Evolutionary conservation across 495 filamentous ascomycete species (phyloP).

Genomic region (Penicillium soppii): DNA sequence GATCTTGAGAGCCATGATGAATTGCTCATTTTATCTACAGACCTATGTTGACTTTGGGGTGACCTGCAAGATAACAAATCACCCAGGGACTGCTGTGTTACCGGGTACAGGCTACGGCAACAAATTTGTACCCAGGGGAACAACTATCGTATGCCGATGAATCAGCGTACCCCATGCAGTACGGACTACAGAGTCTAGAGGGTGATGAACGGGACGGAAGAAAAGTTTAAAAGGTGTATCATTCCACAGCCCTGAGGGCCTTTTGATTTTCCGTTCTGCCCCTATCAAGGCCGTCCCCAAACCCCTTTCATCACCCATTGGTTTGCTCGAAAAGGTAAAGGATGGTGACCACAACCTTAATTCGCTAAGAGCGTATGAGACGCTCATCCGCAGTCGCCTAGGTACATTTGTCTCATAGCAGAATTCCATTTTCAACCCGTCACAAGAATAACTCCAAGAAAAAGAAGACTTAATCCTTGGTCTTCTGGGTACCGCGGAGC

Average conservation of each 20-base stretch:
- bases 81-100: too few species aligned
- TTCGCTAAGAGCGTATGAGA: constrained; percentile 47
- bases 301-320: constrained; percentile 32
- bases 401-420: constrained; percentile 54
- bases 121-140: too few species aligned
- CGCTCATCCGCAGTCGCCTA: constrained; percentile 49
- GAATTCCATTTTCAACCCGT: constrained; percentile 52
- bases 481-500: constrained; percentile 99
- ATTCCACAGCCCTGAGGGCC: constrained; percentile 27
- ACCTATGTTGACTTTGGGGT: too few species aligned
- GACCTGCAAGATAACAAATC: too few species aligned
- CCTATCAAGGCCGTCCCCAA: constrained; percentile 27
- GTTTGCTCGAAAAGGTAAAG: constrained; percentile 35
- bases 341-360: constrained; percentile 48
- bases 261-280: constrained; percentile 34
- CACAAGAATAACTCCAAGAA: constrained; percentile 47
- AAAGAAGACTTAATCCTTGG: constrained; percentile 69
- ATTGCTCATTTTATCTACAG: too few species aligned
- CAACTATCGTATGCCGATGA: neutral
- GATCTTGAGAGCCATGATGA: too few species aligned
- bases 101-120: too few species aligned
- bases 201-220: constrained; percentile 10
- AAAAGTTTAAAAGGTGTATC: constrained; percentile 31
- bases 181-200: constrained; percentile 9
- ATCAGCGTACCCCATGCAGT: too few species aligned